These are phyloP conservation scores for Trametes maxima DNA, from an alignment of 768 basidiomycete species.

Conservation along the genomic window DNA sequence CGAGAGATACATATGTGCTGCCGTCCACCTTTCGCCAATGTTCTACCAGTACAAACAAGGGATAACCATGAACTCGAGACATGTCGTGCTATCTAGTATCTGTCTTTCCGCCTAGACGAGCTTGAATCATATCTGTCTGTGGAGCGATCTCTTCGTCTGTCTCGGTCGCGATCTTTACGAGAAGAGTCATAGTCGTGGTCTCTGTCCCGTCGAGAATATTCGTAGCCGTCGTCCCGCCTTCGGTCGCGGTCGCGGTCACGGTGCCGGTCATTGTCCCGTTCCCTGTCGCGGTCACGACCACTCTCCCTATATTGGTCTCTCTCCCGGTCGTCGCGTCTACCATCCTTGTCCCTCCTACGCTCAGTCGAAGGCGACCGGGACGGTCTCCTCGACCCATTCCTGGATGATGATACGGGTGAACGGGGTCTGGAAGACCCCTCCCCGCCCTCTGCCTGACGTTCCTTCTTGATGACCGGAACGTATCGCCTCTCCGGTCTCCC, in stretches of 20 bases:
- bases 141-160: not conserved
- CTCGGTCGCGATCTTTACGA: not conserved
- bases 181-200: conserved; percentile 18
- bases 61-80: not conserved
- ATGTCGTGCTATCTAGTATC: not conserved
- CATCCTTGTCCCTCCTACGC: conserved; percentile 23
- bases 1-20: no score
- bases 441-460: conserved; percentile 37
- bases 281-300: conserved; percentile 31
- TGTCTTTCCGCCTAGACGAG: conserved; percentile 6
- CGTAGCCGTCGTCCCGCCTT: conserved; percentile 11
- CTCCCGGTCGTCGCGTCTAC: conserved; percentile 33
- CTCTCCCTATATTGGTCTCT: conserved; percentile 35
- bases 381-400: conserved; percentile 46
- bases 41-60: conserved; percentile 4
- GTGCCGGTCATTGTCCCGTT: conserved; percentile 4
- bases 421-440: conserved; percentile 37
- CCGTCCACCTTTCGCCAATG: not conserved
- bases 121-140: conserved; percentile 7
- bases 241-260: conserved; percentile 13
- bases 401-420: conserved; percentile 40
- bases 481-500: conserved; percentile 74
- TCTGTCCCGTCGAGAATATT: conserved; percentile 17
- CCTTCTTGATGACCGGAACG: conserved; percentile 78
- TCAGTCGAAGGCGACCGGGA: conserved; percentile 52